Evolutionary conservation across 2,329 filamentous ascomycete species (phyloP).

Genomic region (Fusarium buharicum): DNA sequence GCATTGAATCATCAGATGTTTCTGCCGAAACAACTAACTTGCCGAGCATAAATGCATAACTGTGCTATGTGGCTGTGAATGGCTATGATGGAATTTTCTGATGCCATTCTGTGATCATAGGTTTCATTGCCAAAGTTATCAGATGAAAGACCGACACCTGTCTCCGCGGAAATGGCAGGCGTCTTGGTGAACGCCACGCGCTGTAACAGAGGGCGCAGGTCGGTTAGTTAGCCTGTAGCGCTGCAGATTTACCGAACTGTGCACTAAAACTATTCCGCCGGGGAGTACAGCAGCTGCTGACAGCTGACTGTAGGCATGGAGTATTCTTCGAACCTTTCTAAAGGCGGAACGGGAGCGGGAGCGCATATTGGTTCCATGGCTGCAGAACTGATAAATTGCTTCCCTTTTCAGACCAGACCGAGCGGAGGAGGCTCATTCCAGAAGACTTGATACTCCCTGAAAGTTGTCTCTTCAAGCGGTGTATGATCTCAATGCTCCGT

Average conservation of each 20-base stretch:
- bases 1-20: constrained; percentile 6
- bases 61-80: constrained; percentile 2
- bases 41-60: constrained; percentile 2
- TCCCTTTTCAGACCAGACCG: constrained; percentile 1
- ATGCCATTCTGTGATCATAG: constrained; percentile 11
- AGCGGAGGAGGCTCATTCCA: constrained; percentile 6
- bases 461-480: constrained; percentile 25
- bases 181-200: constrained; percentile 7
- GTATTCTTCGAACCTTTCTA: too few relatives aligned
- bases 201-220: not conserved
- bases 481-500: constrained; percentile 27
- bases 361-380: constrained; percentile 5
- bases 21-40: constrained; percentile 5
- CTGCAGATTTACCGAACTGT: not conserved
- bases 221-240: not conserved
- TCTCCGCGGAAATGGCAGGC: constrained; percentile 4
- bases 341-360: not conserved
- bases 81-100: not conserved
- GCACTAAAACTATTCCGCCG: too few relatives aligned
- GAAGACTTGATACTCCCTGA: not conserved
- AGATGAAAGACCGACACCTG: not conserved
- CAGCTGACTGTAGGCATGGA: too few relatives aligned
- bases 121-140: not conserved
- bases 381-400: constrained; percentile 3
- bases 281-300: too few relatives aligned